phyloP scores from a whole-genome alignment of 2,329 filamentous ascomycete species.

The Epicoccum nigrum region DNA sequence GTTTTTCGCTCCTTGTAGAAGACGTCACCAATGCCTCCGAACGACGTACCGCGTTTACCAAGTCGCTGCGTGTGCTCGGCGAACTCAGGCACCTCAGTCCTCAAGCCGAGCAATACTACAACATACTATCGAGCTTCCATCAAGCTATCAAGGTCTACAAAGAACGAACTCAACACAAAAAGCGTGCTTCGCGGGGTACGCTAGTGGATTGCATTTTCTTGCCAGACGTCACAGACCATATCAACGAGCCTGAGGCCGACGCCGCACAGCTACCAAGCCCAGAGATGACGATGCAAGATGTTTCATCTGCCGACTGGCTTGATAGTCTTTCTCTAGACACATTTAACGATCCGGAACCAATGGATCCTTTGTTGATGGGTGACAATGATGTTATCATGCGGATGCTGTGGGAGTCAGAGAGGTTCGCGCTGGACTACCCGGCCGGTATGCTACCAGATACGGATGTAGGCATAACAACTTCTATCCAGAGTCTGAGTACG shows the following conservation, averaged over 20 bases:
- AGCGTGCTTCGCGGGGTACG: conserved; percentile 5
- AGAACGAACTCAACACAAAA: conserved; percentile 16
- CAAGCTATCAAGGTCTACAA: conserved; percentile 26
- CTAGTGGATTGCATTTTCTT: conserved; percentile 22
- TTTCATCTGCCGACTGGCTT: conserved; percentile 14
- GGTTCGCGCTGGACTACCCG: conserved; percentile 18
- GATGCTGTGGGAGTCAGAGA: conserved; percentile 26
- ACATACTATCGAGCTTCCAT: conserved; percentile 54
- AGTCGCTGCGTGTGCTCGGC: conserved; percentile 58
- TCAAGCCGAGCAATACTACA: conserved; percentile 63
- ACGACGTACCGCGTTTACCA: conserved; percentile 57
- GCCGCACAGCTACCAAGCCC: conserved; percentile 22
- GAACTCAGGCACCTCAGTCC: conserved; percentile 58
- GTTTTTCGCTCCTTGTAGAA: conserved; percentile 62
- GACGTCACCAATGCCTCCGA: conserved; percentile 51
- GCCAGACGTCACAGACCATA: conserved; percentile 4
- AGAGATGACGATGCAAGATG: conserved; percentile 19
- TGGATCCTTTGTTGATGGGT: conserved; percentile 18
- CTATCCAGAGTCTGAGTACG: not conserved
- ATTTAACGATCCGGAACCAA: conserved; percentile 7
- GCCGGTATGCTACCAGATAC: conserved; percentile 14
- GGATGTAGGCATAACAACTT: not conserved
- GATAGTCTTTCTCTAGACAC: conserved; percentile 10
- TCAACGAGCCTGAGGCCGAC: conserved; percentile 13
- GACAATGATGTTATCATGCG: conserved; percentile 26